Conservation (phyloP, 257 asterid species). For the Solanum pennellii region DNA sequence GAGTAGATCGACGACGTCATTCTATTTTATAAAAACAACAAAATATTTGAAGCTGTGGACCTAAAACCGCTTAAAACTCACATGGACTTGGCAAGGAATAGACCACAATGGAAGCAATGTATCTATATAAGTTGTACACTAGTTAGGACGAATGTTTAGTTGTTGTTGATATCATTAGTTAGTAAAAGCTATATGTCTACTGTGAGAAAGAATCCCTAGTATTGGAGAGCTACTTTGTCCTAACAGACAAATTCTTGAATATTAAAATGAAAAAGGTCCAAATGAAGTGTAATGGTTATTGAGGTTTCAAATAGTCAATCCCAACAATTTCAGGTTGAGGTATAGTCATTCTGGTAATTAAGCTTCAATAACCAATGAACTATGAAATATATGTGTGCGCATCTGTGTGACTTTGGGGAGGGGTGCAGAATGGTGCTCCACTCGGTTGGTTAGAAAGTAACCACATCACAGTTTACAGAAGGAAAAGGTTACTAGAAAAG, state of each 20-base stretch:
- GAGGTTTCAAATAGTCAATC: neutral
- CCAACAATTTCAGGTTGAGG: neutral
- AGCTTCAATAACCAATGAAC: neutral
- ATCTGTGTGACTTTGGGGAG: neutral
- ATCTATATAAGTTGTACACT: neutral
- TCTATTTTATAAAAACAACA: neutral
- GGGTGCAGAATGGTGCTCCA: neutral
- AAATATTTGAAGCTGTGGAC: neutral
- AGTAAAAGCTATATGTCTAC: neutral
- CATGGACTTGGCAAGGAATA: neutral
- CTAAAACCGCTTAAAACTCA: neutral
- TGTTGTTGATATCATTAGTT: neutral
- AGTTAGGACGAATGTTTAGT: neutral
- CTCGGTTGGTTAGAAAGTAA: neutral
- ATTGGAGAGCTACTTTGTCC: neutral
- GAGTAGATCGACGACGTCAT: neutral
- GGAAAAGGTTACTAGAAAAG: neutral
- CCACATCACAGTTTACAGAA: neutral
- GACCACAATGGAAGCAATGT: neutral
- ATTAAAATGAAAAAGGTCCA: neutral
- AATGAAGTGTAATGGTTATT: neutral
- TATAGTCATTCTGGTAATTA: neutral
- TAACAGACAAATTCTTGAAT: neutral
- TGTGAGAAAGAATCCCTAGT: neutral
- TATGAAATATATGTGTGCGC: neutral